These are phyloP conservation scores for Botrytis pseudocinerea DNA, from an alignment of 2,329 filamentous ascomycete species.

Conservation along the genomic window DNA sequence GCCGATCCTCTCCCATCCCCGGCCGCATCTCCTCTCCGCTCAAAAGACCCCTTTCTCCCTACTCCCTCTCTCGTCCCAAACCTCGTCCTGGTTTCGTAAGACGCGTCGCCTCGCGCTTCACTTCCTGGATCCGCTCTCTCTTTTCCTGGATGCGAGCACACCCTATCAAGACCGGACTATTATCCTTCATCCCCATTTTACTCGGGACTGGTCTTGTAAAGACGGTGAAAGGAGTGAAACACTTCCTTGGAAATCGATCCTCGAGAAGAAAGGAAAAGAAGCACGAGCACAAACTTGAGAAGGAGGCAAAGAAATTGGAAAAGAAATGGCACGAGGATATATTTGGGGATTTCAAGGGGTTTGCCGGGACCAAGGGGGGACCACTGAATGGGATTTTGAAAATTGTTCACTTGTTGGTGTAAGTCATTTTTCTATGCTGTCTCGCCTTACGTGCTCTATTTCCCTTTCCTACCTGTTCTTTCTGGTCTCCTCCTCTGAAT, in stretches of 20 bases:
- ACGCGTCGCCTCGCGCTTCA: conserved; percentile 31
- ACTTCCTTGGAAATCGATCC: not conserved
- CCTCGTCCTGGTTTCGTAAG: conserved; percentile 34
- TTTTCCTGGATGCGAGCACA: conserved; percentile 33
- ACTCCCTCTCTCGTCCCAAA: conserved; percentile 33
- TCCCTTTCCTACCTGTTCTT: not conserved
- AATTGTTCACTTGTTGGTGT: conserved; percentile 39
- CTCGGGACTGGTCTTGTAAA: conserved; percentile 29
- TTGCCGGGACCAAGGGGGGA: conserved; percentile 34
- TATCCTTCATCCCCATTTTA: conserved; percentile 34
- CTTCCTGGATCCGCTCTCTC: conserved; percentile 26
- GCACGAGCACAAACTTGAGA: not conserved
- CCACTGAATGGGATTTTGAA: conserved; percentile 38
- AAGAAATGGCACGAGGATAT: conserved; percentile 31
- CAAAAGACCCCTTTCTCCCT: conserved; percentile 33
- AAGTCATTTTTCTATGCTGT: conserved; percentile 25
- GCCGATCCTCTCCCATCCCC: conserved; percentile 17
- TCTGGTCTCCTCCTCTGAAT: not conserved
- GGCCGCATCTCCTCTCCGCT: conserved; percentile 31
- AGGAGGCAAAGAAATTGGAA: conserved; percentile 14
- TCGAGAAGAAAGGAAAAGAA: not conserved
- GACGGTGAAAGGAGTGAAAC: conserved; percentile 9
- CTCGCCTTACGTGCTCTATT: not conserved
- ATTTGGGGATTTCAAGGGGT: conserved; percentile 35
- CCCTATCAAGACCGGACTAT: conserved; percentile 33